Evolutionary conservation across 208 protist genomes (phyloP).

Genomic region (Trypanosoma avium): DNA sequence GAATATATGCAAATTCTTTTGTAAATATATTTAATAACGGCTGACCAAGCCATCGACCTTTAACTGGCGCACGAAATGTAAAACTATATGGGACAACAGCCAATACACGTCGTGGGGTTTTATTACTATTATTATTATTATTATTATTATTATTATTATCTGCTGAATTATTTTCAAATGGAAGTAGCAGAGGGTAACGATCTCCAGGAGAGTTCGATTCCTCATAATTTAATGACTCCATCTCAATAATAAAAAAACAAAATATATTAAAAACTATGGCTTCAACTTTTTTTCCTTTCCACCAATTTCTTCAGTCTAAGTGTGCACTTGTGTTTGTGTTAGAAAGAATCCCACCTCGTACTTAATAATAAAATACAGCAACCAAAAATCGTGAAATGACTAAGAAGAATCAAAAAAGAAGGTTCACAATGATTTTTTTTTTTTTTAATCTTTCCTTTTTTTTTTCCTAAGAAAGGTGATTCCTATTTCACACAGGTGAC

Average conservation of each 20-base stretch:
- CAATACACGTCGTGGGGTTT: slow-evolving; percentile 23
- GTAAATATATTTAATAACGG: slow-evolving; percentile 83
- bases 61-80: slow-evolving; percentile 79
- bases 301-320: too few relatives aligned
- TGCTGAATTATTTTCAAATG: background rate
- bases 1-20: slow-evolving; percentile 84
- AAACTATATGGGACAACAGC: slow-evolving; percentile 84
- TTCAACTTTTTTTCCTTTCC: background rate
- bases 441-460: too few relatives aligned
- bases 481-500: too few relatives aligned
- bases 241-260: background rate
- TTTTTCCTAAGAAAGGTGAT: too few relatives aligned
- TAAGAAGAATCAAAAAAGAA: too few relatives aligned
- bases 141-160: background rate
- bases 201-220: slow-evolving; percentile 17
- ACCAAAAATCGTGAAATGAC: too few relatives aligned
- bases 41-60: slow-evolving; percentile 90
- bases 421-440: too few relatives aligned
- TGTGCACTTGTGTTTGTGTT: background rate
- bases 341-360: too few relatives aligned
- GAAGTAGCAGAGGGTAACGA: slow-evolving; percentile 20
- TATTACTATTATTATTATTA: background rate
- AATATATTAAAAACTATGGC: too few relatives aligned
- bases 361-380: background rate
- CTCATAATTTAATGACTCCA: background rate